Evolutionary conservation across 805 yeast species (phyloP).

Genomic region (Tetrapisispora taiwanensis): DNA sequence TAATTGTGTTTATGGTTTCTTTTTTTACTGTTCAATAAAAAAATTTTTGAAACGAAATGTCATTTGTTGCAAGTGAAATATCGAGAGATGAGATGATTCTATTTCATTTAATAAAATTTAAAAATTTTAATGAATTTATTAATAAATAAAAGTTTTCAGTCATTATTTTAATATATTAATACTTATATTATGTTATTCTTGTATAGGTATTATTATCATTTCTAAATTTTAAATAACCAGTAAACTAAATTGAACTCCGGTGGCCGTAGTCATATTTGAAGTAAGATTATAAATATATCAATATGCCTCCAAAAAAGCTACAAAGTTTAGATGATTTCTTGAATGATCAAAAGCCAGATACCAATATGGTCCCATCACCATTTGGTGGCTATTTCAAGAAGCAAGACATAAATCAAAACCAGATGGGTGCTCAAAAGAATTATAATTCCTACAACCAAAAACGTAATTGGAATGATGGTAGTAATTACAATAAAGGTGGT

Average conservation of each 20-base stretch:
- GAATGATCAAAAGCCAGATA: constrained; percentile 24
- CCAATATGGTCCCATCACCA: constrained; percentile 24
- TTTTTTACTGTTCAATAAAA: too few species aligned
- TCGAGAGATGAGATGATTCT: too few species aligned
- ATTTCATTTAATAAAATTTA: too few species aligned
- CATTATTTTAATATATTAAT: too few species aligned
- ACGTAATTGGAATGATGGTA: constrained; percentile 11
- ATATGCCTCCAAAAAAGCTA: constrained; percentile 29
- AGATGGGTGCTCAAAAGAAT: constrained; percentile 15
- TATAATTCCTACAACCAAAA: constrained; percentile 9
- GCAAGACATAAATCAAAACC: constrained; percentile 16
- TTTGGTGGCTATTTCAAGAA: constrained; percentile 28
- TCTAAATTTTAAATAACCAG: too few species aligned
- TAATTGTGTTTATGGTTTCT: too few species aligned
- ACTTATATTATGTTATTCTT: too few species aligned
- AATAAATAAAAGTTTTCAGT: too few species aligned
- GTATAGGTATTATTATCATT: too few species aligned
- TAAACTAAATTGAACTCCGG: background rate
- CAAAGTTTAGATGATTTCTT: constrained; percentile 22
- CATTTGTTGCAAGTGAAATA: too few species aligned
- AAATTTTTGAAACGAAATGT: too few species aligned
- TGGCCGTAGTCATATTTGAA: background rate
- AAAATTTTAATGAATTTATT: too few species aligned
- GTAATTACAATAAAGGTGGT: constrained; percentile 8
- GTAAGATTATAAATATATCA: background rate